These are phyloP conservation scores for Trypanosoma boissoni DNA, from an alignment of 208 protist species.

Conservation along the genomic window DNA sequence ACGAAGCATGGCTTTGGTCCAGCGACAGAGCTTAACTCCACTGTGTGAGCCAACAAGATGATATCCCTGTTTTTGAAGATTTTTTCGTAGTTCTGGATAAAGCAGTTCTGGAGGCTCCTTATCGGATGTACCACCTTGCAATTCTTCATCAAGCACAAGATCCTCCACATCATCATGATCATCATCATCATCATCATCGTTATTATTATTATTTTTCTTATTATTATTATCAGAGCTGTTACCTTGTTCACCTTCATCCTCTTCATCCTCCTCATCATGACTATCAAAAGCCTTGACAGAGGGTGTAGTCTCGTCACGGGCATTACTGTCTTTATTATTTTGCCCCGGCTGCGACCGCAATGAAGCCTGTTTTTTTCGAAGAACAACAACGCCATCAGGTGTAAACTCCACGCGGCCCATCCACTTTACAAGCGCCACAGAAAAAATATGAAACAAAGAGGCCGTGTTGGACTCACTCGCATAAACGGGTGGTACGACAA, in stretches of 20 bases:
- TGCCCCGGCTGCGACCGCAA: neutral
- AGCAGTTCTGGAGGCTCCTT: slow-evolving; percentile 73
- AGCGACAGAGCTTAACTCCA: slow-evolving; percentile 97
- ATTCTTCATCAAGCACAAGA: slow-evolving; percentile 47
- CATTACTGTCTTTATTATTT: neutral
- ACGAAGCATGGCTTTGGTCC: slow-evolving; percentile 96
- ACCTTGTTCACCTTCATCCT: slow-evolving; percentile 22
- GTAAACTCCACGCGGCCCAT: slow-evolving; percentile 48
- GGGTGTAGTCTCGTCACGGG: no score
- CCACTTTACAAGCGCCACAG: slow-evolving; percentile 55
- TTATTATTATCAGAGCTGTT: neutral
- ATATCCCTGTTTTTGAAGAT: slow-evolving; percentile 95
- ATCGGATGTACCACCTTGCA: slow-evolving; percentile 28
- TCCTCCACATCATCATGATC: slow-evolving; percentile 69
- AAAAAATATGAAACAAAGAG: slow-evolving; percentile 61
- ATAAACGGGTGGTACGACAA: slow-evolving; percentile 79
- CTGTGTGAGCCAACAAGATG: slow-evolving; percentile 93
- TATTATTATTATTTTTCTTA: slow-evolving; percentile 20
- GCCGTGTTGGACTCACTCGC: slow-evolving; percentile 54
- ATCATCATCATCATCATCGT: slow-evolving; percentile 29
- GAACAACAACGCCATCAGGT: slow-evolving; percentile 28
- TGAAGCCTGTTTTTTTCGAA: slow-evolving; percentile 2
- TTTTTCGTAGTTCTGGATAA: slow-evolving; percentile 80
- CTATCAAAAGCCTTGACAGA: no score
- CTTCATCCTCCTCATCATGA: slow-evolving; percentile 22